These are phyloP conservation scores for Saturnispora gosingensis DNA, from an alignment of 805 yeast genomes.

Conservation along the genomic window DNA sequence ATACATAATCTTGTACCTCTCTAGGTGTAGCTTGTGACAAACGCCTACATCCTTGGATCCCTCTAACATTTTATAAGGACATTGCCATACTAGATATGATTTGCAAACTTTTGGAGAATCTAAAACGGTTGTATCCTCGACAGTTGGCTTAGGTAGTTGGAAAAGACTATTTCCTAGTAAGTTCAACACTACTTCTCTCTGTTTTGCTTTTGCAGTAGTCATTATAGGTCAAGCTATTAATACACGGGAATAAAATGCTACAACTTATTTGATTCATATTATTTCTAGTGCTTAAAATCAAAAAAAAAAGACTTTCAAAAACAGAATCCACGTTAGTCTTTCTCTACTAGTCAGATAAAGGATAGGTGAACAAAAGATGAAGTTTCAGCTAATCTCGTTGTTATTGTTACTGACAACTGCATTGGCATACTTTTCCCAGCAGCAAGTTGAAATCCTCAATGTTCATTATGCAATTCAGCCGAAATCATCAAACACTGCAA, in stretches of 20 bases:
- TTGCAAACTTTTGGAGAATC: constrained; percentile 62
- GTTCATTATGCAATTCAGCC: constrained; percentile 14
- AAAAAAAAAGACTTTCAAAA: too few species aligned
- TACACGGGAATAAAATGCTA: background rate
- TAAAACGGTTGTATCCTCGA: constrained; percentile 27
- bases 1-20: constrained; percentile 64
- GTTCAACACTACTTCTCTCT: constrained; percentile 5
- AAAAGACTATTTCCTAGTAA: constrained; percentile 3
- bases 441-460: constrained; percentile 12
- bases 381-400: background rate
- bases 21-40: constrained; percentile 68
- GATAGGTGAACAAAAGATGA: background rate
- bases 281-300: background rate
- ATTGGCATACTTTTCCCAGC: constrained; percentile 10
- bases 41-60: constrained; percentile 76
- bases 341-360: background rate
- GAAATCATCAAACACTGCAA: background rate
- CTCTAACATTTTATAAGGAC: constrained; percentile 75
- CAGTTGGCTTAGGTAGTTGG: constrained; percentile 1
- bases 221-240: background rate
- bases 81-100: constrained; percentile 71
- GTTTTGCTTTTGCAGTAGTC: constrained; percentile 3
- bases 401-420: constrained; percentile 3
- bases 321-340: background rate
- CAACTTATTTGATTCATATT: too few species aligned